Conservation (phyloP, 768 basidiomycete species). For the Lepiota venenata region DNA sequence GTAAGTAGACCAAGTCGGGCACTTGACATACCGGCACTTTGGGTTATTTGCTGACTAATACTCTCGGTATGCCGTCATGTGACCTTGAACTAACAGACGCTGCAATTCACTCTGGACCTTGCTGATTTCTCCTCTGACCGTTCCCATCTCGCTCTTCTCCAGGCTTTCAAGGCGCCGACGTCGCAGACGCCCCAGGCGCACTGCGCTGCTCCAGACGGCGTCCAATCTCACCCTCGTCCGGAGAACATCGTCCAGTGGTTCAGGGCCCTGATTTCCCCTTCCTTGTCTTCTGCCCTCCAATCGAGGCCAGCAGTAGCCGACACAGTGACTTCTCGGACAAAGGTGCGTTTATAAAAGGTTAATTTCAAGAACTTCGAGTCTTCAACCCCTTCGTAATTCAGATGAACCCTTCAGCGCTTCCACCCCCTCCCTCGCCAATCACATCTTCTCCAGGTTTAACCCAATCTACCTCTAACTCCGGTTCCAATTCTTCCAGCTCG, state of each 20-base stretch:
- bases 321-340: not conserved
- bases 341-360: not conserved
- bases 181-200: constrained; percentile 6
- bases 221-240: not conserved
- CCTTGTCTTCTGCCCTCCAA: not conserved
- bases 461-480: constrained; percentile 37
- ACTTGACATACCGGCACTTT: too few species aligned
- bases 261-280: not conserved
- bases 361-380: not conserved
- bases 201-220: not conserved
- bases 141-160: not conserved
- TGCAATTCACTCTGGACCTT: not conserved
- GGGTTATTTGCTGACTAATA: too few species aligned
- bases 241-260: not conserved
- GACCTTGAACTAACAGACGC: too few species aligned
- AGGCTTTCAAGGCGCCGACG: not conserved
- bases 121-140: not conserved
- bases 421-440: constrained; percentile 25
- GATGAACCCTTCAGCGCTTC: not conserved
- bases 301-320: not conserved
- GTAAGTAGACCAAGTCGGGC: too few species aligned
- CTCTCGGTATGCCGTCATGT: too few species aligned
- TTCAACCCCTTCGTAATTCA: not conserved
- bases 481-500: constrained; percentile 36
- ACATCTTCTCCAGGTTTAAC: constrained; percentile 36